Evolutionary conservation across 2,329 filamentous ascomycete genomes (phyloP), one percentile per base, ranked within the genome.

Genomic region (Reticulascus tulasneorum): DNA sequence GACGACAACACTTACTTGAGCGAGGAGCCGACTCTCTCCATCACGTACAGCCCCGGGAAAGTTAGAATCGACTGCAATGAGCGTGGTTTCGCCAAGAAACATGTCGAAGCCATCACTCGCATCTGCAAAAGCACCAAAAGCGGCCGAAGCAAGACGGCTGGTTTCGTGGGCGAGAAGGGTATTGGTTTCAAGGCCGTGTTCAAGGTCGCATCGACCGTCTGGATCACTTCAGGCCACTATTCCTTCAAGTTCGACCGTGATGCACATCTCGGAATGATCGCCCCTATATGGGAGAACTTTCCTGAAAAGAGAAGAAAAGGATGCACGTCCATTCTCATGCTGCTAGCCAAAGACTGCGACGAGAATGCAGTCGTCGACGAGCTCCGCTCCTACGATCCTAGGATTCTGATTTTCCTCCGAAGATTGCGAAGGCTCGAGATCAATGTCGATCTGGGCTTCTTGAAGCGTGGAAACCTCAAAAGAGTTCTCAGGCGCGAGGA

Each of bases 151-250:
- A 48, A 47, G 19, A 40, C 39, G 11, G 46, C 47, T n/a, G 53
- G 53, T 6, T 56, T 48, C 25, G 52, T 59, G 18, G 57, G 58
- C 7, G 56, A 59, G 27, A 61, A 60, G 34, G 58, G 58, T 19
- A 58, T 61, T 22, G 57, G 57, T 9, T 61, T 60, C 53, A 60
- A 60, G 38, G 47, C 55, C 1, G 54, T 58, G 5, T 61, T 61
- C 44, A 55, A 49, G 16, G 54, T 55, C 1, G 51, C 57, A 2
- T 34, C 47, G 13, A 32, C 34, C 1, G 57, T 62, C 12, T 55
- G 44, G 33, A 54, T 62, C 17, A 39, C 38, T 6, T 59, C 52
- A 13, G 48, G 52, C 7, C 24, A 51, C 20, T 59, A 50, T 38
- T 32, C 40, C 4, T 63, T 62, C 51, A 48, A 49, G 16, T 56